A percentile compares a stretch with the other conserved stretches of the same genome.
phyloP scores from a whole-genome alignment of 1,284 basidiomycete genomes.

The Malassezia furfur region DNA sequence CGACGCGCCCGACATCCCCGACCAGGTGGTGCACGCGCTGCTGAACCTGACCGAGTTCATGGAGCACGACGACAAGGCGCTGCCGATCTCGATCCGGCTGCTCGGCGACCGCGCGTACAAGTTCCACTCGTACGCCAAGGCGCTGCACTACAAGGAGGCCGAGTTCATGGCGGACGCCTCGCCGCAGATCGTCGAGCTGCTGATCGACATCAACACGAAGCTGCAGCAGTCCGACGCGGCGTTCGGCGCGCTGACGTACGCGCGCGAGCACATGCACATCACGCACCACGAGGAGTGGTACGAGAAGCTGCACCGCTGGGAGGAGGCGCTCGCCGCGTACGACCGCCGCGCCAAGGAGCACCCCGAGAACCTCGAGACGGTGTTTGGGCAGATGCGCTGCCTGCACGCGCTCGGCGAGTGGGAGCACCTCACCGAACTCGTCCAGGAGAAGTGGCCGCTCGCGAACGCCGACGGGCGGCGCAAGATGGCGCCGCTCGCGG shows the following conservation, averaged over 20 bases:
- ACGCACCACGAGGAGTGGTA: conserved; percentile 94
- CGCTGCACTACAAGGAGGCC: conserved; percentile 95
- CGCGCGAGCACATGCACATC: conserved; percentile 56
- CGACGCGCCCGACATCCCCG: conserved; percentile 66
- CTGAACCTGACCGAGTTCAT: conserved; percentile 98
- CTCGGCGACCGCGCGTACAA: conserved; percentile 85
- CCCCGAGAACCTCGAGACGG: conserved; percentile 53
- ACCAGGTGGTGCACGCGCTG: conserved; percentile 85
- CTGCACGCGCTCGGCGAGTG: conserved; percentile 96
- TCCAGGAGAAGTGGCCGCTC: conserved; percentile 79
- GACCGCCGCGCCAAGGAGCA: conserved; percentile 66
- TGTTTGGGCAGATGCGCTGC: conserved; percentile 85
- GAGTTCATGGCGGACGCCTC: conserved; percentile 90
- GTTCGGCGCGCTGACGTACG: conserved; percentile 44
- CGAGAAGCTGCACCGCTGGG: conserved; percentile 91
- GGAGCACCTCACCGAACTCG: conserved; percentile 78
- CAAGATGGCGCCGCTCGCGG: conserved; percentile 89
- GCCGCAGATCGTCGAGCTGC: conserved; percentile 70
- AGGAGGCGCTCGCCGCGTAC: conserved; percentile 81
- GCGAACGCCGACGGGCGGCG: conserved; percentile 74
- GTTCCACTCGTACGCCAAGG: conserved; percentile 93
- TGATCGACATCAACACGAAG: conserved; percentile 95
- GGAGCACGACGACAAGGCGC: conserved; percentile 95
- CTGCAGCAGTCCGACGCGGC: conserved; percentile 63
- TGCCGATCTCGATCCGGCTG: conserved; percentile 86